Evolutionary conservation across 2,329 filamentous ascomycete genomes (phyloP).

Genomic region (Fusarium algeriense): DNA sequence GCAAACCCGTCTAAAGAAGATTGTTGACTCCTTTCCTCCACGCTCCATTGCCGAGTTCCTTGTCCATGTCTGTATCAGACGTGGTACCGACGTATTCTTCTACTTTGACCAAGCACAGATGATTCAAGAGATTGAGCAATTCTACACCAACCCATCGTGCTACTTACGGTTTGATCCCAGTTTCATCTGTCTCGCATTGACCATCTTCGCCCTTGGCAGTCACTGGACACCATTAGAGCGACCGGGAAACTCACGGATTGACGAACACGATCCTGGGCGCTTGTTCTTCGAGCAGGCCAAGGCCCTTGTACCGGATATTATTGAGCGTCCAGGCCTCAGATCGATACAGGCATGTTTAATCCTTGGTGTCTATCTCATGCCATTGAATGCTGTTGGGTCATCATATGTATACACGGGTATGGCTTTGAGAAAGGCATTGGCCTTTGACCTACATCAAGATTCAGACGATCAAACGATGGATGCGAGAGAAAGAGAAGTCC

Average conservation of each 20-base stretch:
- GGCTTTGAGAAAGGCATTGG: neutral
- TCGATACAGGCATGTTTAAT: neutral
- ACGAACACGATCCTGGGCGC: neutral
- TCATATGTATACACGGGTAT: neutral
- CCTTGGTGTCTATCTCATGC: slow-evolving; percentile 5
- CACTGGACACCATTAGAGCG: neutral
- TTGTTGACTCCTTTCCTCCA: neutral
- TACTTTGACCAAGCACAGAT: slow-evolving; percentile 2
- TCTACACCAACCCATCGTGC: neutral
- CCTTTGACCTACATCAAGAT: neutral
- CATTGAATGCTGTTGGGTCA: neutral
- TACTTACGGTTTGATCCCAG: neutral
- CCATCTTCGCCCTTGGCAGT: slow-evolving; percentile 6
- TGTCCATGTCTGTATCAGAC: neutral
- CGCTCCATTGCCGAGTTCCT: neutral
- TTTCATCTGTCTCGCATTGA: neutral
- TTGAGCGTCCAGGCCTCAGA: neutral
- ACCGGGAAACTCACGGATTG: neutral
- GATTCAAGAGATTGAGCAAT: neutral
- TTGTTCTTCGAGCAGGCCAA: slow-evolving; percentile 1
- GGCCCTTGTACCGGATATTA: neutral
- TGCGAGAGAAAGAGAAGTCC: neutral
- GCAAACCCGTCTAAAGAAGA: neutral
- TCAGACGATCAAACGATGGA: neutral
- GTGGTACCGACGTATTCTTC: neutral